phyloP scores from a whole-genome alignment of 2,329 filamentous ascomycete species.

The Pezicula radicicola region DNA sequence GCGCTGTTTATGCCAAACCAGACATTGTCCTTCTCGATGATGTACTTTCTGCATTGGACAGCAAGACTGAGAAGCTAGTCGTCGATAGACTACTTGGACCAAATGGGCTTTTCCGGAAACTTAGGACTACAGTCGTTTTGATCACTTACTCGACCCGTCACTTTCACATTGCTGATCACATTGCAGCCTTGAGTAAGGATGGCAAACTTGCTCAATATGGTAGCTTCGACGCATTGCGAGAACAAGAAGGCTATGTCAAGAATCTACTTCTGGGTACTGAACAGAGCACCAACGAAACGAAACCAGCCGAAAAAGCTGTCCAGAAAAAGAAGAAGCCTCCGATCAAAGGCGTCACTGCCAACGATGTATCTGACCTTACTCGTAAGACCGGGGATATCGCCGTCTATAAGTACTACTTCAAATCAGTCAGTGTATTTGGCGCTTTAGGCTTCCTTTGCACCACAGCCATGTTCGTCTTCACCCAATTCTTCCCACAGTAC shows the following conservation, averaged over 20 bases:
- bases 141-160: slow-evolving; percentile 36
- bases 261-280: slow-evolving; percentile 28
- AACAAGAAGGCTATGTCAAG: slow-evolving; percentile 4
- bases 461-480: slow-evolving; percentile 15
- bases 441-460: slow-evolving; percentile 15
- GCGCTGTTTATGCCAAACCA: slow-evolving; percentile 2
- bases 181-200: slow-evolving; percentile 28
- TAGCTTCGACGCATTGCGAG: slow-evolving; percentile 16
- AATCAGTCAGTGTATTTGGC: slow-evolving; percentile 8
- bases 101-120: slow-evolving; percentile 10
- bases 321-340: background rate
- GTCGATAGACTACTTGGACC: slow-evolving; percentile 6
- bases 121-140: slow-evolving; percentile 37
- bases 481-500: slow-evolving; percentile 20
- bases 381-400: slow-evolving; percentile 32
- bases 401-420: slow-evolving; percentile 17
- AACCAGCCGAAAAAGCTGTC: background rate
- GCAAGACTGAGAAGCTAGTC: slow-evolving; percentile 8
- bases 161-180: slow-evolving; percentile 33
- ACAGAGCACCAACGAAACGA: background rate
- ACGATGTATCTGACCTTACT: slow-evolving; percentile 32
- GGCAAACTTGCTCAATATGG: slow-evolving; percentile 30
- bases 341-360: slow-evolving; percentile 32
- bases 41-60: slow-evolving; percentile 15
- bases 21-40: slow-evolving; percentile 12